Base-by-base conservation (phyloP, 371 early-diverging fungal species). In the Vairimorpha ceranae region DNA sequence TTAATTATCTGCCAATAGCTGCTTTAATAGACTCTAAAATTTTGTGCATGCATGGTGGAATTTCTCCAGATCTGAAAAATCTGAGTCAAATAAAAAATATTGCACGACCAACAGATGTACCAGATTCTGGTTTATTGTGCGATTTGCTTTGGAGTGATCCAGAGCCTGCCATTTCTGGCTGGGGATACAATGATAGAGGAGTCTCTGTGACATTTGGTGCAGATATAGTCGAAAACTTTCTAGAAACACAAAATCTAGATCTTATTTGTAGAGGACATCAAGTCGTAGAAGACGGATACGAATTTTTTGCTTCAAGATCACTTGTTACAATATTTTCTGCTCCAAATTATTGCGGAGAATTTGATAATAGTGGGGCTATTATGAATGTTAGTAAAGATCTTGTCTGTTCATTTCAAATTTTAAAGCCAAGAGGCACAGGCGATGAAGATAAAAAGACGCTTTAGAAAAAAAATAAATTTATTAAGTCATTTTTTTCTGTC, bases 351-450 rank as follows among this genome's bases (percentile, higher is more conserved):
- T 97, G 97, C 82, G 95, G 95, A 56, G 95, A 85, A 89, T 91
- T 82, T 87, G 93, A 65, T 89, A 93, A 80, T 82, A 89, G 92
- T 1, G 95, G 93, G 14, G 95, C 93, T 3, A 92, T 97, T 87
- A 93, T 97, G 94, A 90, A 89, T 73, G 93, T 95, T 32, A 92
- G 93, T 82, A 91, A 92, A 78, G 89, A 92, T 33, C 86, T 95
- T 70, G 88, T 92, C 82, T 95, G 95, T 80, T 89, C 89, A 32
- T 91, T 91, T 86, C 89, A 90, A 84, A 86, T 89, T 23, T 58
- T 84, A 52, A 84, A 80, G 68, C 80, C 84, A 1, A 75, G 78
- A 21, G 76, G 74, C 38, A 30, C 43, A 17, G 58, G 43, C 29
- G 46, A 48, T 56, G 32, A 67, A 68, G 51, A 45, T 68, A 54